Base-by-base conservation (phyloP, 2,329 filamentous ascomycete genomes). In the Clarireedia homoeocarpa region DNA sequence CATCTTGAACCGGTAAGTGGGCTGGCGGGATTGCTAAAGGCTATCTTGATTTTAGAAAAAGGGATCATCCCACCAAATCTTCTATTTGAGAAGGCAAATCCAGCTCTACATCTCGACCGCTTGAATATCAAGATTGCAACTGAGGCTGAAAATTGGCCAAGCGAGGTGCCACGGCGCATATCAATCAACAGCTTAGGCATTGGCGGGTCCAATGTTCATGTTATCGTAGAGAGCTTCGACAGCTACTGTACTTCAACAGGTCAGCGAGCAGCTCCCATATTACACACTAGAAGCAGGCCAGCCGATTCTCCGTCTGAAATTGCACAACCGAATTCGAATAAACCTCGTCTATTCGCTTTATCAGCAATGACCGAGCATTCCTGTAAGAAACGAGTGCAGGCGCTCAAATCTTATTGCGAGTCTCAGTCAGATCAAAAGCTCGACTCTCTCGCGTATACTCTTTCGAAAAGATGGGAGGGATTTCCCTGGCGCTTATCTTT, bases 171-270 rank as follows among this genome's bases (percentile, higher is more conserved):
- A 3, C 40, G 42, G 7, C 34, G 63, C 15, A 62, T 54, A 0
- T 61, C 58, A 52, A 59, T 65, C 6, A 65, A 64, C 50, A 58
- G 50, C 14, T 67, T 78, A 48, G 76, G 75, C 0, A 76, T 74
- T 44, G 75, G 75, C 7, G 75, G 75, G 9, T 73, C 75, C 15
- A 78, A 77, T 59, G 73, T 71, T 1, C 27, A 30, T 30, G 27
- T 30, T 30, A 30, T 30, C 27, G 6, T 30, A 9, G 27, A 30
- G 27, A 30, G 27, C 27, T 30, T 30, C 27, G 27, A 30, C 6
- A 30, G 27, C 27, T 30, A 30, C 27, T 30, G 27, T 9, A 3
- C 9, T 30, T 30, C 27, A 9, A 30, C 27, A 9, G 27, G 27
- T 30, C 6, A 30, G 27, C 27, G 27, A 30, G 6, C 27, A 30